A percentile compares a stretch with the other conserved stretches of the same genome.
phyloP scores from a whole-genome alignment of 148 eudicot species.

The Rhododendron kiyosumense region DNA sequence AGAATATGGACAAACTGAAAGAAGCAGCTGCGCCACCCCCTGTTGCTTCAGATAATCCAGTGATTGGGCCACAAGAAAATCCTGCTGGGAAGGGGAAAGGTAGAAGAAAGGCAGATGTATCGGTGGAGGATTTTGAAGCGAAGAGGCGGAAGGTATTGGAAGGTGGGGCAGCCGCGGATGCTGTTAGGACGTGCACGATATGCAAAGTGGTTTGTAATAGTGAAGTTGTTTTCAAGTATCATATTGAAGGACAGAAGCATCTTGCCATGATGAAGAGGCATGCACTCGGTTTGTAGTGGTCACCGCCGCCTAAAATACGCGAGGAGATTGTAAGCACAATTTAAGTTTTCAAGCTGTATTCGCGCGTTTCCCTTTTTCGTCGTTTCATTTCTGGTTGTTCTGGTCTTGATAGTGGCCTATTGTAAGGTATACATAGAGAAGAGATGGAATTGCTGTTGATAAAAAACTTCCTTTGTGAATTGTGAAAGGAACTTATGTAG shows the following conservation, averaged over 20 bases:
- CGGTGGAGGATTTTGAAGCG: conserved; percentile 30
- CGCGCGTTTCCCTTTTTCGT: not conserved
- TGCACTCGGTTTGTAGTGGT: not conserved
- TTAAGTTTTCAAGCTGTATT: not conserved
- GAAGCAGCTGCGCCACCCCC: conserved; percentile 8
- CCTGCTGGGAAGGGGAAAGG: conserved; percentile 15
- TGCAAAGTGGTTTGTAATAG: conserved; percentile 62
- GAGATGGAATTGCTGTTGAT: not conserved
- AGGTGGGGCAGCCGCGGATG: conserved; percentile 35
- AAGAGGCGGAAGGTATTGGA: conserved; percentile 44
- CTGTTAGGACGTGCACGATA: conserved; percentile 30
- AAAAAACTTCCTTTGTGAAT: not conserved
- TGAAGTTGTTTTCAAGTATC: conserved; percentile 37
- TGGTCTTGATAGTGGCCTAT: not conserved
- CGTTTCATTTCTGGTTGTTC: not conserved
- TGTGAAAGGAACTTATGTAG: not conserved
- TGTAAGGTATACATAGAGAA: not conserved
- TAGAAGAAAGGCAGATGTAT: conserved; percentile 25
- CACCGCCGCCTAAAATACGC: not conserved
- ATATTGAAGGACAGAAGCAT: conserved; percentile 56
- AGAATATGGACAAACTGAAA: conserved; percentile 40
- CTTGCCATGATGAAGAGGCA: conserved; percentile 31
- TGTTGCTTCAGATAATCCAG: conserved; percentile 10
- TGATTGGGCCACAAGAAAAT: conserved; percentile 37
- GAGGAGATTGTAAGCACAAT: not conserved